Evolutionary conservation across 116 monocot genomes (phyloP), one percentile per base, ranked within the genome.

Genomic region (Iris pallida): DNA sequence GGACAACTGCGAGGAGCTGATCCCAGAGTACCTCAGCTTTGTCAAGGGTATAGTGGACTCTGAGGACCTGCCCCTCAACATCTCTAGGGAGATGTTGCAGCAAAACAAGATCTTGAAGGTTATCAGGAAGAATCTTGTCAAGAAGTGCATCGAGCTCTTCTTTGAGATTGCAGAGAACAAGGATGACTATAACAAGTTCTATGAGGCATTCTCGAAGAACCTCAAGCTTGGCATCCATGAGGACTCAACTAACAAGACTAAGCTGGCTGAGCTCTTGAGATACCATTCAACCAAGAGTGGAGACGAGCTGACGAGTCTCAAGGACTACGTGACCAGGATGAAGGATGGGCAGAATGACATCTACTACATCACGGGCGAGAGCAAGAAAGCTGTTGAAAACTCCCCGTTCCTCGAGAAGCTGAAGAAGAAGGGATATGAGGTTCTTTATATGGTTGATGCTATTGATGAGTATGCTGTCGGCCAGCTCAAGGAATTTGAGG

Each of bases 291-390:
- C 66, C 66, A 67, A 67, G 66, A 67, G 66, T 20, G 66, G 66
- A 40, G 68, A 68, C 49, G 70, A 71, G 49, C 5, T 71, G 60
- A 71, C 70, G 15, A 71, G 70, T 49, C 51, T 71, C 30, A 71
- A 71, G 70, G 70, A 71, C 70, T 71, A 71, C 15, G 70, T 71
- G 20, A 71, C 70, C 0, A 71, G 70, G 60, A 71, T 71, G 69
- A 69, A 69, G 70, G 70, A 71, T 20, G 70, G 70, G 46, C 70
- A 71, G 60, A 71, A 10, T 4, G 70, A 71, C 51, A 71, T 71
- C 49, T 71, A 60, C n/a, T 71, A 71, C 51, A 71, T 69, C 47
- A 69, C 69, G 3, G 69, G 69, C 6, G 69, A 69, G 69, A 69
- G 57, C 69, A 69, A 69, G 70, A 61, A 71, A 40, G 70, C 60